Percentiles rank a stretch among this genome's conserved stretches.
Conservation (phyloP, 495 filamentous ascomycete genomes). For the Immersiella caudata region DNA sequence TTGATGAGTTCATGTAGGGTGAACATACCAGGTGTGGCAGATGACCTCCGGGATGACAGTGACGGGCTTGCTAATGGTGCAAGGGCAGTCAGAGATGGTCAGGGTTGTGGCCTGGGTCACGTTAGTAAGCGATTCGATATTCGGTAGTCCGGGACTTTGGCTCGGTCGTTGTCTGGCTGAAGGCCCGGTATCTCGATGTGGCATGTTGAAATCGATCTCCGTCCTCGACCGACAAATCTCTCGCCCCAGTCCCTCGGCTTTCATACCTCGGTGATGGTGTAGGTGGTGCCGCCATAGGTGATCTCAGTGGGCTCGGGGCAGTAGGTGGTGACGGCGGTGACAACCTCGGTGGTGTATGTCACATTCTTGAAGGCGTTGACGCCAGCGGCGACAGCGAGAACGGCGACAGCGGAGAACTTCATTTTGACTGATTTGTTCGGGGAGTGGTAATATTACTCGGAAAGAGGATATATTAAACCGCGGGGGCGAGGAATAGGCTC, state of each 20-base stretch:
- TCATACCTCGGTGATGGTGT: constrained; percentile 72
- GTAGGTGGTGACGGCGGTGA: constrained; percentile 81
- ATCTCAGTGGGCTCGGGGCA: constrained; percentile 78
- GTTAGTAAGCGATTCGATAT: background rate
- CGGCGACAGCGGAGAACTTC: constrained; percentile 71
- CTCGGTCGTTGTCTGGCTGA: background rate
- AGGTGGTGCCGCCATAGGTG: constrained; percentile 69
- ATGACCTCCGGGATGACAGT: constrained; percentile 62
- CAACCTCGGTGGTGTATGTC: constrained; percentile 72
- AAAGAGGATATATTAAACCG: constrained; percentile 8
- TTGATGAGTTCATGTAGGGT: background rate
- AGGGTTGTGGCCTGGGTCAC: constrained; percentile 67
- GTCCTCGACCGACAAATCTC: background rate
- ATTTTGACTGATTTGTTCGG: constrained; percentile 68
- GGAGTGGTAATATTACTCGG: constrained; percentile 48
- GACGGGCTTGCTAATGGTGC: constrained; percentile 75
- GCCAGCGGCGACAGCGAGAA: constrained; percentile 65
- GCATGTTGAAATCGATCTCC: background rate
- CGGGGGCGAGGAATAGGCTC: constrained; percentile 13
- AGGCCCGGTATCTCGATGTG: background rate
- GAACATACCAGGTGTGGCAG: constrained; percentile 67
- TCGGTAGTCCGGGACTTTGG: background rate
- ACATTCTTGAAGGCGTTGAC: constrained; percentile 56
- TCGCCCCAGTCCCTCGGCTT: background rate
- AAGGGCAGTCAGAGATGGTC: constrained; percentile 78